These are phyloP conservation scores for Hypoxylon fragiforme DNA, from an alignment of 495 filamentous ascomycete species.

Conservation along the genomic window DNA sequence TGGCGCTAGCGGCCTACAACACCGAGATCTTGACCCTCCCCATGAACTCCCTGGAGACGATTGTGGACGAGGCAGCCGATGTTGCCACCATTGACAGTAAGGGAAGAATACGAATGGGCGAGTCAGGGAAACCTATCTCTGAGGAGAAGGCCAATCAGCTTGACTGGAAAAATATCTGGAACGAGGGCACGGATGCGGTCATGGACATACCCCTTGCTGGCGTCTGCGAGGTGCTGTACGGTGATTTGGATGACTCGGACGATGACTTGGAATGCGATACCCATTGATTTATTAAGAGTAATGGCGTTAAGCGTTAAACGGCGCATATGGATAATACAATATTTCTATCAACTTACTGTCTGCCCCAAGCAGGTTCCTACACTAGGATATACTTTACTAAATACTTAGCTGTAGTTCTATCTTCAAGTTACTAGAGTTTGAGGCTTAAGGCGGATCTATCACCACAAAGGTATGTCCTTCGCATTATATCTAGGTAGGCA, in stretches of 20 bases:
- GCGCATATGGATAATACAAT: neutral
- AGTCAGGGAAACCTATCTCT: constrained; percentile 53
- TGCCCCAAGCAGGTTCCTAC: no score
- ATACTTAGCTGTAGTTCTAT: no score
- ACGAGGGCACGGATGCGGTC: constrained; percentile 91
- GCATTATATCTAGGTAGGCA: no score
- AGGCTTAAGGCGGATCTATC: no score
- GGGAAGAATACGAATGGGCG: constrained; percentile 61
- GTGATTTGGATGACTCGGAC: constrained; percentile 42
- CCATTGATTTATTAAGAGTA: constrained; percentile 12
- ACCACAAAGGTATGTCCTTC: no score
- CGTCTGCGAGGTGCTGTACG: constrained; percentile 91
- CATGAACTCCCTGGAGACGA: constrained; percentile 78
- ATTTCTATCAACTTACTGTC: no score
- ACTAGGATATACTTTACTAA: no score
- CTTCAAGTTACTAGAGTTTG: no score
- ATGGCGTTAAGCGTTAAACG: neutral
- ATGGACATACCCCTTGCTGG: constrained; percentile 97
- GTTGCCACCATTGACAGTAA: constrained; percentile 79
- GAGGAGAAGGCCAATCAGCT: constrained; percentile 53
- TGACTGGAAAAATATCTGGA: constrained; percentile 84
- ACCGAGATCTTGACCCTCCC: constrained; percentile 82
- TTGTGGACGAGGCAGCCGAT: constrained; percentile 88
- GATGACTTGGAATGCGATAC: constrained; percentile 16
- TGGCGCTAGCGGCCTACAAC: constrained; percentile 91